Evolutionary conservation across 768 basidiomycete species (phyloP), one percentile per base, ranked within the genome.

Genomic region (Suillus americanus): DNA sequence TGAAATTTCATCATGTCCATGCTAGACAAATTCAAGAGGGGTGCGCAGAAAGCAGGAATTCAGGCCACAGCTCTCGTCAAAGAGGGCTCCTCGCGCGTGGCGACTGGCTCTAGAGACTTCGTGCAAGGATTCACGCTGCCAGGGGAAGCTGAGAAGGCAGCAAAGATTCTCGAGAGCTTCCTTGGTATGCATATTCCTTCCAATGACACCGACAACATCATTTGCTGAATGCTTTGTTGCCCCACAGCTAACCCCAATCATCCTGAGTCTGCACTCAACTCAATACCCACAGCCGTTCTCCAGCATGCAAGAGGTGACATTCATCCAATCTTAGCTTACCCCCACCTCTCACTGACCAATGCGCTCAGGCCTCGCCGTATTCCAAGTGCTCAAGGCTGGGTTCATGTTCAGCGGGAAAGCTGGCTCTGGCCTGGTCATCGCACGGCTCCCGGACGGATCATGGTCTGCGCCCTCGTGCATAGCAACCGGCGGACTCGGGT

Each of bases 381-480:
- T 97, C 84, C 92, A 94, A 70, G 94, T 97, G 16, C 79, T 97
- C 75, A 92, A 94, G 78, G 93, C 94, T 5, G 95, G 96, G 2
- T 97, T 98, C 80, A 87, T 96, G 62, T 96, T 97, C 83, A 94
- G 92, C 13, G 96, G 94, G 56, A 97, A 95, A 78, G 94, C 92
- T 1, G 96, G 96, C 54, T 95, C 93, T 1, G 96, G 96, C 16
- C 77, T 97, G 67, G 93, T 99, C 78, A 91, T 97, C 73, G 91
- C 95, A 23, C 89, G 95, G 14, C 85, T 96, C 51, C 91, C 93
- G 10, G 95, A 98, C 72, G 97, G 97, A 69, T 95, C 94, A 12
- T 97, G 95, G 95, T 94, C 92, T 56, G 97, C 97, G 1, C 97
- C 97, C 3, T 95, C 92, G 28, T 98, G 96, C 79, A 97, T 99